Conservation (phyloP, 2,329 filamentous ascomycete species). For the Neonectria sp. region DNA sequence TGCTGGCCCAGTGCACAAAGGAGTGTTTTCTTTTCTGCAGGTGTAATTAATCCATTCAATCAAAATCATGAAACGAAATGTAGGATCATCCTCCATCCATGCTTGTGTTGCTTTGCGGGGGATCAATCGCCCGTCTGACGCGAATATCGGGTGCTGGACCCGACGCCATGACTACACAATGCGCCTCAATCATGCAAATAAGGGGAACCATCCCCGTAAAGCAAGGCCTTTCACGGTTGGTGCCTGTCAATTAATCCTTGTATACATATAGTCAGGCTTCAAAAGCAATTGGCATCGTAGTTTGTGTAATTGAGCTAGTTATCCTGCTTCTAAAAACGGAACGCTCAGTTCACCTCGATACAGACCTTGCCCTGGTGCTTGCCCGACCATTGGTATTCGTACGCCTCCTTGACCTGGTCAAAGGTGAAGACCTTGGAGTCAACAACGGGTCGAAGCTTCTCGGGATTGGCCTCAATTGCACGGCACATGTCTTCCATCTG, state of each 20-base stretch:
- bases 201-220: slow-evolving; percentile 2
- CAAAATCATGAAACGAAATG: neutral
- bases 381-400: slow-evolving; percentile 56
- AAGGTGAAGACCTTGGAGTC: slow-evolving; percentile 62
- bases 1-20: slow-evolving; percentile 4
- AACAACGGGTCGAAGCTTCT: slow-evolving; percentile 61
- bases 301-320: neutral
- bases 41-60: slow-evolving; percentile 20
- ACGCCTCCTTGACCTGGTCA: slow-evolving; percentile 61
- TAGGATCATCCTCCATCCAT: neutral
- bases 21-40: slow-evolving; percentile 32
- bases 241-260: neutral
- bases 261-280: neutral
- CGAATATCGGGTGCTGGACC: slow-evolving; percentile 2
- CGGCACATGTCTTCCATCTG: slow-evolving; percentile 68
- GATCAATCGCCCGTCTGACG: slow-evolving; percentile 24
- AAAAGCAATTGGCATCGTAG: neutral
- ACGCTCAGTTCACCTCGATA: slow-evolving; percentile 48
- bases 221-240: neutral
- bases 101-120: slow-evolving; percentile 12
- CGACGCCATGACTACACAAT: neutral
- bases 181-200: slow-evolving; percentile 1
- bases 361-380: slow-evolving; percentile 59
- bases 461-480: slow-evolving; percentile 63
- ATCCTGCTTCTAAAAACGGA: slow-evolving; percentile 8